Evolutionary conservation across 306 rosid genomes (phyloP), one percentile per base, ranked within the genome.

Genomic region (Sphenostylis stenocarpa): DNA sequence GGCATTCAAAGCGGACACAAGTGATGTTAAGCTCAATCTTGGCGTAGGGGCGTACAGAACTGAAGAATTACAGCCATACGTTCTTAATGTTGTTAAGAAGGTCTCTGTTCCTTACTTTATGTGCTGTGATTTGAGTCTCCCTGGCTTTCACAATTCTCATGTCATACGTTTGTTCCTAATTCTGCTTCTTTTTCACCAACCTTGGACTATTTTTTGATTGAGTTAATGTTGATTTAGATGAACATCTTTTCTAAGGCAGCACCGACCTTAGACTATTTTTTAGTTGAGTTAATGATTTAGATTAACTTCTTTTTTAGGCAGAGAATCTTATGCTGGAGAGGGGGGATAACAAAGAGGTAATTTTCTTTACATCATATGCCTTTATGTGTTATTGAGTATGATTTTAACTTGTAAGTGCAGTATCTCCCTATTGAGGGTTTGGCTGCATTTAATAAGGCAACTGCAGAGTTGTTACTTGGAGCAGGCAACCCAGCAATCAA

Each of bases 21-120:
- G 84, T 7, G 89, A 80, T 39, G 79, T 51, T 51, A 95, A 90
- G 87, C 99, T 95, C 85, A 95, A 95, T 80, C 97, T 95, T 77
- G 99, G 97, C 85, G 99, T 95, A 55, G 99, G 99, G 47, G 97
- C 99, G 33, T 90, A 95, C 73, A 77, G 99, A 55, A 95, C 97
- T 0, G 99, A 95, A 84, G 94, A 92, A 49, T 85, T 95, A 51
- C 93, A 88, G 29, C 99, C 97, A 28, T 95, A 92, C 77, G 99
- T 95, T 80, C 99, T 95, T 78, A 53, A 91, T 71, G 98, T 96
- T 73, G 98, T 96, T 63, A 92, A 86, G 81, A 92, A 91, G 96
- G 98, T 92, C 72, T 28, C 70, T 60, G 34, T 28, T 75, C 79
- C 73, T 17, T 77, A 51, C 17, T 51, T 64, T 38, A 14, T 41